phyloP scores from a whole-genome alignment of 352 stramenopile genomes.

The Pythium oligandrum region DNA sequence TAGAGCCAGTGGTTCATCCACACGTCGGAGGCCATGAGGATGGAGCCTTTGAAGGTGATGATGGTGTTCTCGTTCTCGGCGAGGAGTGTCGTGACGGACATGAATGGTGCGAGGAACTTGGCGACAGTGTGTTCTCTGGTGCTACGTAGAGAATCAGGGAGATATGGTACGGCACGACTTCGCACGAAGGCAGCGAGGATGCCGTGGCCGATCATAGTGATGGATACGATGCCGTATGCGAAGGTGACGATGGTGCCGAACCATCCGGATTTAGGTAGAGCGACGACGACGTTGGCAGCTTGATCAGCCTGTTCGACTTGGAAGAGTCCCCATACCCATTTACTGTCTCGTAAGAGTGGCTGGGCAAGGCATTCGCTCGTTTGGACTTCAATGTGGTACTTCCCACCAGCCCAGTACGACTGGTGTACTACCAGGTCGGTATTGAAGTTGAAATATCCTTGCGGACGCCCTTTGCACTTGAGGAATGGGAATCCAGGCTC shows the following conservation, averaged over 20 bases:
- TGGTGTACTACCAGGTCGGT: conserved; percentile 58
- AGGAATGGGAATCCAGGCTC: conserved; percentile 38
- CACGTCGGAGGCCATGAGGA: conserved; percentile 51
- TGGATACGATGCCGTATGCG: conserved; percentile 40
- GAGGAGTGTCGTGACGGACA: conserved; percentile 28
- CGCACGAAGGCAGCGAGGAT: conserved; percentile 44
- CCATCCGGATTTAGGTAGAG: conserved; percentile 39
- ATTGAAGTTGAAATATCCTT: conserved; percentile 38
- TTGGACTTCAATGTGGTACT: conserved; percentile 49
- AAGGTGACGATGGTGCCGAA: conserved; percentile 29
- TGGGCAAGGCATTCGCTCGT: conserved; percentile 44
- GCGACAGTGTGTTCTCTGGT: conserved; percentile 18
- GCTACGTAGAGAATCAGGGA: conserved; percentile 34
- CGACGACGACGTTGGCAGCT: conserved; percentile 34
- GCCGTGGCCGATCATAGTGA: conserved; percentile 44
- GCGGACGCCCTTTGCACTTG: conserved; percentile 36
- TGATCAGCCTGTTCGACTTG: conserved; percentile 33
- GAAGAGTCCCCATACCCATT: conserved; percentile 47
- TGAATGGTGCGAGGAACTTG: conserved; percentile 42
- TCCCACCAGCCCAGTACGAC: conserved; percentile 46
- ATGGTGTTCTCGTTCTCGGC: conserved; percentile 31
- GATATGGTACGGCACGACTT: conserved; percentile 31
- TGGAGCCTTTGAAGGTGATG: conserved; percentile 45
- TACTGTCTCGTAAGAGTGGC: conserved; percentile 29
- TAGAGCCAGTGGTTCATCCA: conserved; percentile 78